Evolutionary conservation across 2,329 filamentous ascomycete genomes (phyloP), one percentile per base, ranked within the genome.

Genomic region (Teratosphaeria epicoccoides): DNA sequence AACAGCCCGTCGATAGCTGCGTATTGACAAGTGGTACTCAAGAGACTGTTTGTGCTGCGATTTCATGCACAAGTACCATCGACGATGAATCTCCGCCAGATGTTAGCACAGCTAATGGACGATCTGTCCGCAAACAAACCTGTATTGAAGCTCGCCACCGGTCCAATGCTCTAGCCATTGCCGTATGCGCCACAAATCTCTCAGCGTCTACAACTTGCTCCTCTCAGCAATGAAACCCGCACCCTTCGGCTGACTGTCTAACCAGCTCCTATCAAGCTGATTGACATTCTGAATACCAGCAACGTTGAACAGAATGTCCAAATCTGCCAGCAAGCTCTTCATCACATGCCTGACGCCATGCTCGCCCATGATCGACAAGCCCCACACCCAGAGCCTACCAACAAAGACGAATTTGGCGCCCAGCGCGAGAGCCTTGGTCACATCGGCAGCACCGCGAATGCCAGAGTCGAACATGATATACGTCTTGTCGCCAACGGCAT

Each of bases 91-190:
- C 67, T 88, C 84, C 0, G 11, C 28, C 14, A 29, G 28, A 81
- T 82, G 0, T 84, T 84, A 0, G 85, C 84, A 1, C 84, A 88
- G 61, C 65, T 88, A 1, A 88, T 88, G 85, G 85, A 84, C 1
- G 84, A 79, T 0, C 83, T 88, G 14, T 87, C 83, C 0, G 84
- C 84, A 0, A 85, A 87, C 57, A 87, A 87, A 61, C 83, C 84
- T 0, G 76, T 85, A 1, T 62, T 88, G 1, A 83, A 82, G 23
- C 70, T 88, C 0, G 77, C 87, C 0, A 87, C 84, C 0, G 84
- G 84, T 0, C 84, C 85, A 0, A 88, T 88, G 83, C 81, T 40
- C 33, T 7, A 40, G 10, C 3, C 33, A 17, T 17, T 40, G 33
- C 9, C 33, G n/a, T 20, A 40, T 40, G n/a, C 33, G 33, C 20